phyloP scores from a whole-genome alignment of 2,329 filamentous ascomycete genomes.

The Cercospora sp. region DNA sequence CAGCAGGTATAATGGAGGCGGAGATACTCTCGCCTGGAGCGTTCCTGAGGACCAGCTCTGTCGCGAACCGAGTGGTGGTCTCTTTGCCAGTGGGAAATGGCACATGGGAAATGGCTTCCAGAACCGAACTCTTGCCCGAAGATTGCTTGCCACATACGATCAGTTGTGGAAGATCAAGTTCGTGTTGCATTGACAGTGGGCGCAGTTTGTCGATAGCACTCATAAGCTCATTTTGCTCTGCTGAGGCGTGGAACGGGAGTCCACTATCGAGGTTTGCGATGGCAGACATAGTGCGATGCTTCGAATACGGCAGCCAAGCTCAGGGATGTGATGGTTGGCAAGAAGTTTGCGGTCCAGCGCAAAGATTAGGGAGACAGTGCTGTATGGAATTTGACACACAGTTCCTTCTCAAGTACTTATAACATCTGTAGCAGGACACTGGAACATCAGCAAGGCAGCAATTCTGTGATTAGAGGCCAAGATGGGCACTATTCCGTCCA shows the following conservation, averaged over 20 bases:
- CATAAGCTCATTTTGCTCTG: not conserved
- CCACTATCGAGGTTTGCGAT: not conserved
- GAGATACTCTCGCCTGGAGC: not conserved
- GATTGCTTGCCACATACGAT: not conserved
- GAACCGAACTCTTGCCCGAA: not conserved
- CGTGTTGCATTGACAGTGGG: not conserved
- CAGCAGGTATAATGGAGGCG: not conserved
- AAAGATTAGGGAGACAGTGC: not conserved
- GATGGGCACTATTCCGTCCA: not conserved
- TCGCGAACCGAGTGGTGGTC: not conserved
- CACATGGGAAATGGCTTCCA: not conserved
- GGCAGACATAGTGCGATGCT: not conserved
- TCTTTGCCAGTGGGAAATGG: not conserved
- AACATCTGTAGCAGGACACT: not conserved
- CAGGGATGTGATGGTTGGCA: not conserved
- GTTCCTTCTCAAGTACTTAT: not conserved
- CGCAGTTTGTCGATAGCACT: not conserved
- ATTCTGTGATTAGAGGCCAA: not conserved
- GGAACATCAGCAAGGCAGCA: not conserved
- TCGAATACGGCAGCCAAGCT: not conserved
- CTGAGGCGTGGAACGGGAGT: not conserved
- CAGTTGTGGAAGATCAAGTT: not conserved
- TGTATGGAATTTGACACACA: not conserved
- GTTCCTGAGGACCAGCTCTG: not conserved
- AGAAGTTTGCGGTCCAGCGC: not conserved